Evolutionary conservation across 495 filamentous ascomycete genomes (phyloP).

Genomic region (Penicillium pancosmium): DNA sequence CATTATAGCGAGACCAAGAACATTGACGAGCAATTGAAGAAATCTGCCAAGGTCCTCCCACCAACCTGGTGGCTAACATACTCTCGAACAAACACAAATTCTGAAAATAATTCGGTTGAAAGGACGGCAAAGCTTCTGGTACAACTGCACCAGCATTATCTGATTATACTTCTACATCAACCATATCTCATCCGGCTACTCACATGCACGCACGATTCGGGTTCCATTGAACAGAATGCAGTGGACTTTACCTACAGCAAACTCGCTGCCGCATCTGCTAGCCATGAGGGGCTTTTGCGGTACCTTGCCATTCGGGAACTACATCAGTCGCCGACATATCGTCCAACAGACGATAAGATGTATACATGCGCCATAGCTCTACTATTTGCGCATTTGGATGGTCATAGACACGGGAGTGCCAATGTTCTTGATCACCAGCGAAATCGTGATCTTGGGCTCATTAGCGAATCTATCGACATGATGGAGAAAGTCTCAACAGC

Average conservation of each 20-base stretch:
- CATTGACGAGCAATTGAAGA: slow-evolving; percentile 46
- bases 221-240: slow-evolving; percentile 19
- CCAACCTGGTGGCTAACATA: slow-evolving; percentile 40
- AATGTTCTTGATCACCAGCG: slow-evolving; percentile 37
- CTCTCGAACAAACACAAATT: slow-evolving; percentile 9
- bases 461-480: slow-evolving; percentile 32
- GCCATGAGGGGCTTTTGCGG: slow-evolving; percentile 44
- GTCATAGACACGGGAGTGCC: slow-evolving; percentile 26
- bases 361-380: slow-evolving; percentile 49
- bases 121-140: slow-evolving; percentile 34
- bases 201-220: slow-evolving; percentile 25
- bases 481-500: slow-evolving; percentile 41
- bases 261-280: slow-evolving; percentile 43
- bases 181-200: slow-evolving; percentile 49
- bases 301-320: slow-evolving; percentile 42
- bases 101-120: slow-evolving; percentile 20
- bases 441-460: slow-evolving; percentile 29
- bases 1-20: slow-evolving; percentile 37
- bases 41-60: slow-evolving; percentile 36
- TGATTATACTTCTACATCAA: slow-evolving; percentile 50
- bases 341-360: slow-evolving; percentile 52
- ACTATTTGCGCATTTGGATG: slow-evolving; percentile 46
- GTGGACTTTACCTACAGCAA: slow-evolving; percentile 48
- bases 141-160: slow-evolving; percentile 51
- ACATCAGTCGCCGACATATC: slow-evolving; percentile 44